phyloP scores from a whole-genome alignment of 179 eudicot genomes.

The Beta lomatogona region DNA sequence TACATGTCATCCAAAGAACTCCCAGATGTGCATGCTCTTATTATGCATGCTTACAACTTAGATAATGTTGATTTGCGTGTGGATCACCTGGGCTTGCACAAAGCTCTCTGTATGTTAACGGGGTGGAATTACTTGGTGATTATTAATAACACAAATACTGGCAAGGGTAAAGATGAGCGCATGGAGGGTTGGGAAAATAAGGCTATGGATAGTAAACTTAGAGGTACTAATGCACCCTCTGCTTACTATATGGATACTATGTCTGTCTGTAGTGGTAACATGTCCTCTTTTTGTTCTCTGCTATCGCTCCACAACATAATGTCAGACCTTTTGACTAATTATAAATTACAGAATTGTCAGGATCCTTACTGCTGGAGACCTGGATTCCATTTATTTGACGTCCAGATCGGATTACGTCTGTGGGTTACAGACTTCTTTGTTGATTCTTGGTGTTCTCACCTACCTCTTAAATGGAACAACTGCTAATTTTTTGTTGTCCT shows the following conservation, averaged over 20 bases:
- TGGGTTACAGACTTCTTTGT: background rate
- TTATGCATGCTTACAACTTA: constrained; percentile 85
- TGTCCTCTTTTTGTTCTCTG: constrained; percentile 5
- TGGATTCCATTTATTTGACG: background rate
- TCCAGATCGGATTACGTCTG: background rate
- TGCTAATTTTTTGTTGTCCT: background rate
- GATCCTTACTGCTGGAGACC: background rate
- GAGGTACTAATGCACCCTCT: constrained; percentile 65
- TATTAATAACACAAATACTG: constrained; percentile 79
- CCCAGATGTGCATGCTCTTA: constrained; percentile 83
- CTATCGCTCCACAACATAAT: background rate
- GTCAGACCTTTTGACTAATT: background rate
- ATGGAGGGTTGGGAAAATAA: constrained; percentile 96
- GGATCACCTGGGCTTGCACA: constrained; percentile 97
- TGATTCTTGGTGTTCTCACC: background rate
- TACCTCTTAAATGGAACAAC: background rate
- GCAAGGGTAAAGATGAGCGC: constrained; percentile 90
- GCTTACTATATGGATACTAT: constrained; percentile 30
- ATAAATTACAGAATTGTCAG: background rate
- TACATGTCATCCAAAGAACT: constrained; percentile 90
- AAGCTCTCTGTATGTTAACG: constrained; percentile 90
- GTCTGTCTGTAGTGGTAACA: constrained; percentile 12
- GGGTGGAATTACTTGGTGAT: constrained; percentile 92
- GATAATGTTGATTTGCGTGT: constrained; percentile 62
- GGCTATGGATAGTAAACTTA: constrained; percentile 82